These are phyloP conservation scores for Trametes versicolor DNA, from an alignment of 1,284 basidiomycete species.

Conservation along the genomic window DNA sequence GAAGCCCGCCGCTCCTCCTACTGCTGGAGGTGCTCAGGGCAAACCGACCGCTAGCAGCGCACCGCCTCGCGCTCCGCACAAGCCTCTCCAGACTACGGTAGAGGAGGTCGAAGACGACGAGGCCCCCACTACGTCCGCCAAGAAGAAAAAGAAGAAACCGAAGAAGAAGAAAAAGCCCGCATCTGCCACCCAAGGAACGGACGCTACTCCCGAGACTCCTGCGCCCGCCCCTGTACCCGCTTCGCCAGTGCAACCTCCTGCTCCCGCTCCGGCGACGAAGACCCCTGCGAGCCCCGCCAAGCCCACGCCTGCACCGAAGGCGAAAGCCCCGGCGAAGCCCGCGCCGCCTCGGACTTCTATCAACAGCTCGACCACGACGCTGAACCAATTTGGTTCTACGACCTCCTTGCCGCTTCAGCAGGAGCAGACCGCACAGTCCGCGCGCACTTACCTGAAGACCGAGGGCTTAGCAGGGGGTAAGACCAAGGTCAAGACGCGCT, in stretches of 20 bases:
- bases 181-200: conserved; percentile 33
- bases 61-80: conserved; percentile 25
- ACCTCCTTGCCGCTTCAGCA: conserved; percentile 57
- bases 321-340: conserved; percentile 31
- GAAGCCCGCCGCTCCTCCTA: conserved; percentile 25
- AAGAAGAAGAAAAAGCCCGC: conserved; percentile 74
- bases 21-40: conserved; percentile 18
- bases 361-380: conserved; percentile 41
- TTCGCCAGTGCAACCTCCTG: conserved; percentile 10
- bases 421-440: conserved; percentile 68
- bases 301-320: conserved; percentile 20
- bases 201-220: background rate
- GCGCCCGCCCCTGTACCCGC: conserved; percentile 13
- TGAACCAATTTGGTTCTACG: conserved; percentile 46
- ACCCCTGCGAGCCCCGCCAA: conserved; percentile 27
- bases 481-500: conserved; percentile 74
- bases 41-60: conserved; percentile 20
- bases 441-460: conserved; percentile 70
- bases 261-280: conserved; percentile 31
- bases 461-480: conserved; percentile 58
- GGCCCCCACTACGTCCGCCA: conserved; percentile 48
- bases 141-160: conserved; percentile 75
- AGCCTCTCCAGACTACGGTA: conserved; percentile 60
- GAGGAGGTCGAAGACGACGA: conserved; percentile 74
- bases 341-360: conserved; percentile 32